Evolutionary conservation across 768 basidiomycete species (phyloP).

Genomic region (Chlorophyllum brunneum): DNA sequence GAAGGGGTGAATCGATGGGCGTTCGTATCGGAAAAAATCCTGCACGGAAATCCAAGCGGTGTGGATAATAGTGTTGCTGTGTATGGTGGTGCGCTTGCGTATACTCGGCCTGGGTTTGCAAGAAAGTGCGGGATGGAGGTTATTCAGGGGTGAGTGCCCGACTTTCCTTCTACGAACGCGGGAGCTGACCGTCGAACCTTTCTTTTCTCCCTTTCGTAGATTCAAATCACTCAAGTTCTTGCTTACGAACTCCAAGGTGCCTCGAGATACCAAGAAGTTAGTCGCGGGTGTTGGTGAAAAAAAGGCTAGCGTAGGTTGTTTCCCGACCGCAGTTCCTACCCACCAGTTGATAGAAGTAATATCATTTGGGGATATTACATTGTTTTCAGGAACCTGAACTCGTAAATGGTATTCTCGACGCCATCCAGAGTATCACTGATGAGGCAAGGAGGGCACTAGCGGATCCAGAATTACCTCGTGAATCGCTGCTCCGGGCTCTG

Average conservation of each 20-base stretch:
- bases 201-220: constrained; percentile 34
- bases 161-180: neutral
- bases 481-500: constrained; percentile 58
- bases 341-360: constrained; percentile 1
- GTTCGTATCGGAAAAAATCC: constrained; percentile 91
- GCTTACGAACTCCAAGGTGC: constrained; percentile 89
- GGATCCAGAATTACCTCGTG: constrained; percentile 68
- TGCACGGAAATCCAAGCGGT: constrained; percentile 96
- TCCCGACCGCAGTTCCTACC: neutral
- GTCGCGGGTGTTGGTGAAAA: constrained; percentile 84
- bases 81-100: constrained; percentile 89
- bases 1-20: constrained; percentile 91
- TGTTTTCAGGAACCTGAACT: constrained; percentile 72
- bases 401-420: constrained; percentile 70
- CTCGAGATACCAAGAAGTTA: constrained; percentile 90
- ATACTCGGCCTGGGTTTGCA: constrained; percentile 77
- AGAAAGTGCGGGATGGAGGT: constrained; percentile 79
- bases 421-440: constrained; percentile 84
- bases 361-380: neutral
- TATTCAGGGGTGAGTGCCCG: constrained; percentile 72
- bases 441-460: constrained; percentile 74
- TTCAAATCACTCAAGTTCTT: constrained; percentile 91
- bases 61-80: constrained; percentile 95
- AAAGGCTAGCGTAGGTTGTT: constrained; percentile 50
- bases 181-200: constrained; percentile 9